These are phyloP conservation scores for Epichloe sp. DNA, from an alignment of 2,329 filamentous ascomycete genomes.

Conservation along the genomic window DNA sequence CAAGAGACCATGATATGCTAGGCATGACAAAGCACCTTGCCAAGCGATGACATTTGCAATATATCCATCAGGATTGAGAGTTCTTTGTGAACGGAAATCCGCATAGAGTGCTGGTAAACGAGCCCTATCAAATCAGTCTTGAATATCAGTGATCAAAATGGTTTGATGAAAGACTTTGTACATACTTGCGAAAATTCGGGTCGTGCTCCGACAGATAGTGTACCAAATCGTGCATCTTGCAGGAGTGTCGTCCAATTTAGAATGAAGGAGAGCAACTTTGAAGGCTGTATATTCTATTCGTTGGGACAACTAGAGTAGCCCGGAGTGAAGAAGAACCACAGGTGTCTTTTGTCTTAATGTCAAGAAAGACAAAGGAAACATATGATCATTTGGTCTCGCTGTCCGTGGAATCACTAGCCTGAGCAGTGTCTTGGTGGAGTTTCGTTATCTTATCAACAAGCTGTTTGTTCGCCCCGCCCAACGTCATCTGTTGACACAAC, in stretches of 20 bases:
- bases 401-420: background rate
- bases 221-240: conserved; percentile 51
- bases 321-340: too few relatives aligned
- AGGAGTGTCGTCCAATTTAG: background rate
- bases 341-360: too few relatives aligned
- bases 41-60: conserved; percentile 67
- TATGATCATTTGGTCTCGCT: background rate
- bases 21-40: conserved; percentile 59
- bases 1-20: conserved; percentile 48
- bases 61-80: conserved; percentile 76
- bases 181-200: conserved; percentile 45
- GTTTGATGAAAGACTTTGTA: background rate
- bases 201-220: conserved; percentile 50
- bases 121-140: conserved; percentile 34
- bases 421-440: background rate
- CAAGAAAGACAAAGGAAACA: too few relatives aligned
- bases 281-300: background rate
- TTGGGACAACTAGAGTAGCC: background rate
- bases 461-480: background rate
- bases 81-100: conserved; percentile 63
- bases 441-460: background rate
- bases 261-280: background rate
- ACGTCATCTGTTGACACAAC: background rate
- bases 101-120: conserved; percentile 80
- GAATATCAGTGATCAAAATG: background rate